These are phyloP conservation scores for Jamesozyma rosinii DNA, from an alignment of 805 yeast genomes.

Conservation along the genomic window DNA sequence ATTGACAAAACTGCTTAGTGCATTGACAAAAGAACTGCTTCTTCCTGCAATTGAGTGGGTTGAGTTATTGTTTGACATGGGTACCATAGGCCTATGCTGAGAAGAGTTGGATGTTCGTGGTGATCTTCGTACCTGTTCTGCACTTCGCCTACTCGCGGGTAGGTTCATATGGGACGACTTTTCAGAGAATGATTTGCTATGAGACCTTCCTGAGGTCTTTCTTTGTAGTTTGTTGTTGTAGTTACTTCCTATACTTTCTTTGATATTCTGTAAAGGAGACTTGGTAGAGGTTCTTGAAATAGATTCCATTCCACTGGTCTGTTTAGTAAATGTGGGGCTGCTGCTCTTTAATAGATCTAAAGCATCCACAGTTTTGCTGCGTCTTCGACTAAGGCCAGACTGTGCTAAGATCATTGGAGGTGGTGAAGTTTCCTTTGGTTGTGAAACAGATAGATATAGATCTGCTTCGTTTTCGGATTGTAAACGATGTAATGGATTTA, in stretches of 20 bases:
- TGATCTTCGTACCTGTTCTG: neutral
- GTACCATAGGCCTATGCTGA: neutral
- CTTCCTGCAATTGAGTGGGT: slow-evolving; percentile 8
- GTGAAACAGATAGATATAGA: neutral
- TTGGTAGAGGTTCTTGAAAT: neutral
- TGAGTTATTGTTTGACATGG: neutral
- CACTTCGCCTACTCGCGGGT: neutral
- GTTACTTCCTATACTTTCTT: neutral
- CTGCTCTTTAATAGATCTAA: slow-evolving; percentile 13
- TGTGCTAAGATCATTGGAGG: neutral
- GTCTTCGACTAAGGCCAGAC: slow-evolving; percentile 13
- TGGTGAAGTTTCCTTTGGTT: neutral
- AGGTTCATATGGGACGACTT: neutral
- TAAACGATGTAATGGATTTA: neutral
- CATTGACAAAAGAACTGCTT: slow-evolving; percentile 33
- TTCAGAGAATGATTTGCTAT: slow-evolving; percentile 5
- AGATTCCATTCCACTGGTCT: neutral
- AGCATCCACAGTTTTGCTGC: slow-evolving; percentile 28
- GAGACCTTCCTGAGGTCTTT: slow-evolving; percentile 4
- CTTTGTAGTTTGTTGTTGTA: neutral
- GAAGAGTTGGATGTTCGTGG: neutral
- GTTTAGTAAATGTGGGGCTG: neutral
- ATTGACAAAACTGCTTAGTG: slow-evolving; percentile 32
- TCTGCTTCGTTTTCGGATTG: slow-evolving; percentile 1
- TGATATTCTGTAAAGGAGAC: neutral